Conservation (phyloP, 148 eudicot species). For the Rhododendron williamsianum region DNA sequence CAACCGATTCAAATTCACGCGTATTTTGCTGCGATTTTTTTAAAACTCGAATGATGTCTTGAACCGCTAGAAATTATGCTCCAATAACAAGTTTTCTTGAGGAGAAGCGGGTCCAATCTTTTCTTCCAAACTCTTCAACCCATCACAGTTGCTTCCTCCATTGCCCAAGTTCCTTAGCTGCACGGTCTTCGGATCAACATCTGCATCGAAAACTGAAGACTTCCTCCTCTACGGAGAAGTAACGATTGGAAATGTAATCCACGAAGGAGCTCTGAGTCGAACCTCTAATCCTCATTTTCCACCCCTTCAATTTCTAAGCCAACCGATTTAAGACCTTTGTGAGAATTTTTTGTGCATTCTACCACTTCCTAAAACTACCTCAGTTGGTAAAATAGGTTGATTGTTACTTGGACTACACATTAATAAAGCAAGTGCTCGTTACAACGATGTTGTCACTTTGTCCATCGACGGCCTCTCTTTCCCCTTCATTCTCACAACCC, state of each 20-base stretch:
- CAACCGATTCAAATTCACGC: neutral
- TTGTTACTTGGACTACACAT: slow-evolving; percentile 90
- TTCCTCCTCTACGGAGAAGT: slow-evolving; percentile 86
- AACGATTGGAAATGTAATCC: slow-evolving; percentile 92
- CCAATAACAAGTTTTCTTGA: slow-evolving; percentile 72
- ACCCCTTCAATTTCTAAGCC: slow-evolving; percentile 50
- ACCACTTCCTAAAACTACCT: slow-evolving; percentile 86
- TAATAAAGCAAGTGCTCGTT: slow-evolving; percentile 65
- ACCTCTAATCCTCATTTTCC: slow-evolving; percentile 61
- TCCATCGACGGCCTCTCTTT: slow-evolving; percentile 96
- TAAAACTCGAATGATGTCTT: neutral
- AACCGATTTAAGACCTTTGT: slow-evolving; percentile 68
- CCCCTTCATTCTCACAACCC: slow-evolving; percentile 82
- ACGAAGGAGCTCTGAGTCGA: slow-evolving; percentile 86
- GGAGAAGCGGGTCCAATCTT: slow-evolving; percentile 93
- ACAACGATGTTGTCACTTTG: slow-evolving; percentile 78
- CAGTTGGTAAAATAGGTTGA: slow-evolving; percentile 86
- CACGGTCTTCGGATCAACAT: slow-evolving; percentile 42
- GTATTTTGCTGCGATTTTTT: neutral
- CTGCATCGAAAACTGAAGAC: slow-evolving; percentile 76
- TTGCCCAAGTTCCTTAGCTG: slow-evolving; percentile 35
- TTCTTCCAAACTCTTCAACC: slow-evolving; percentile 74
- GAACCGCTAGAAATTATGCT: slow-evolving; percentile 60
- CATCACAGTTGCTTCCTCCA: slow-evolving; percentile 46
- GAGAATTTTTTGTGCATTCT: slow-evolving; percentile 87